phyloP scores from a whole-genome alignment of 2,329 filamentous ascomycete species.

The Arthrobotrys pseudoclavata region DNA sequence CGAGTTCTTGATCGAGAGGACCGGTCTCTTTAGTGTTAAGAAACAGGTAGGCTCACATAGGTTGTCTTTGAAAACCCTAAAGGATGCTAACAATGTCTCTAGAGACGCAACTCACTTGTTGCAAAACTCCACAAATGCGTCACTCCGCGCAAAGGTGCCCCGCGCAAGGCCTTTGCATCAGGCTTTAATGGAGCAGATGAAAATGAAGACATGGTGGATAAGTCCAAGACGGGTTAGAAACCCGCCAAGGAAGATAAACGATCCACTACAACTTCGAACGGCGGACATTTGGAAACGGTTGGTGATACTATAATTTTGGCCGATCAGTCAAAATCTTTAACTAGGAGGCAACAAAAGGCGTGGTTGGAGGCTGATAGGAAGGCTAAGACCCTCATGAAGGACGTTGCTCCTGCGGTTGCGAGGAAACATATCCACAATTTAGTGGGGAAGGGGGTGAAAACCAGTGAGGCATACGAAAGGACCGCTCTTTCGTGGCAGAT shows the following conservation, averaged over 20 bases:
- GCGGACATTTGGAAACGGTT: not conserved
- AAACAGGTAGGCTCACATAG: slow-evolving; percentile 16
- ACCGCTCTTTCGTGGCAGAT: not conserved
- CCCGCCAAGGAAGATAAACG: not conserved
- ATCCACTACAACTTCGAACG: not conserved
- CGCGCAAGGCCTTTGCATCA: not conserved
- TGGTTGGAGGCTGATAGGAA: not conserved
- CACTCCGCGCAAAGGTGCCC: slow-evolving; percentile 8
- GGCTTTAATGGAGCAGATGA: slow-evolving; percentile 19
- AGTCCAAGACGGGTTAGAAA: slow-evolving; percentile 28
- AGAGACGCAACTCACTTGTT: slow-evolving; percentile 46
- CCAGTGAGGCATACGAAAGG: not conserved
- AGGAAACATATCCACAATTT: slow-evolving; percentile 21
- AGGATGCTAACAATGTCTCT: not conserved
- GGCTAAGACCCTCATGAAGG: not conserved
- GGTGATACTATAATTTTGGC: not conserved
- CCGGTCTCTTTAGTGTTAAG: slow-evolving; percentile 22
- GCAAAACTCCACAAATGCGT: slow-evolving; percentile 49
- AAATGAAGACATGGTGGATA: not conserved
- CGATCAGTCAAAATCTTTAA: not conserved
- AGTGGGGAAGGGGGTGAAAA: not conserved
- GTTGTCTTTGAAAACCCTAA: not conserved
- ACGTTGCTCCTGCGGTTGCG: not conserved
- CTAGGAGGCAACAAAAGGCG: not conserved
- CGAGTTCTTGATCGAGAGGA: slow-evolving; percentile 29